phyloP scores from a whole-genome alignment of 2,329 filamentous ascomycete species.

The Mariannaea sp. region DNA sequence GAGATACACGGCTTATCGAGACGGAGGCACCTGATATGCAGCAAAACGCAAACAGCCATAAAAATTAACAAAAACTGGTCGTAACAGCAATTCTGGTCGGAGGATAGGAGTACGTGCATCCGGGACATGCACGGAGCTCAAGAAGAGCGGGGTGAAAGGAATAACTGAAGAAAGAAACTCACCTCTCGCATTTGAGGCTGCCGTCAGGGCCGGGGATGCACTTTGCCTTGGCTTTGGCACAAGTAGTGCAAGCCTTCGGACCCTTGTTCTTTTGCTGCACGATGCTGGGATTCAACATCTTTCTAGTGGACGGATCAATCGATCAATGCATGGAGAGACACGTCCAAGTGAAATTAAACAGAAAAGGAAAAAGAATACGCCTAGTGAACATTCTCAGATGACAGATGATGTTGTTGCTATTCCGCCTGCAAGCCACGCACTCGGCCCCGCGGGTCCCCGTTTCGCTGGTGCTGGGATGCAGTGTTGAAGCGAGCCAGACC shows the following conservation, averaged over 20 bases:
- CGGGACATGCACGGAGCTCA: background rate
- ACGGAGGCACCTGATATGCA: conserved; percentile 49
- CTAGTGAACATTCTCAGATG: conserved; percentile 20
- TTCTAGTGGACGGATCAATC: conserved; percentile 17
- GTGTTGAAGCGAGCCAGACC: conserved; percentile 23
- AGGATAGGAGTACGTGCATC: no score
- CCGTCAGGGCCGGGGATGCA: conserved; percentile 51
- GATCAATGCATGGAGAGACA: conserved; percentile 14
- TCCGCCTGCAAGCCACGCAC: no score
- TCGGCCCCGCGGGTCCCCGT: conserved; percentile 25
- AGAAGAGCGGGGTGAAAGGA: background rate
- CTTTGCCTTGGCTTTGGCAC: conserved; percentile 57
- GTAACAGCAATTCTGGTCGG: no score
- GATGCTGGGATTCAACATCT: conserved; percentile 29
- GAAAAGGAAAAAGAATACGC: conserved; percentile 15
- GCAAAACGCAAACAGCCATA: background rate
- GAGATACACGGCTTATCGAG: conserved; percentile 53
- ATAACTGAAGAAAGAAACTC: conserved; percentile 15
- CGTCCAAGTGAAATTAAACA: conserved; percentile 23
- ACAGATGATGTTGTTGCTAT: conserved; percentile 7
- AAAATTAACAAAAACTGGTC: no score
- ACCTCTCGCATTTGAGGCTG: conserved; percentile 54
- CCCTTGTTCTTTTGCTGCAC: conserved; percentile 45
- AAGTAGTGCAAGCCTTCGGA: conserved; percentile 55
- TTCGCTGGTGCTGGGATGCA: conserved; percentile 23